Conservation (phyloP, 1,284 basidiomycete genomes). For the Rhizoctonia solani region DNA sequence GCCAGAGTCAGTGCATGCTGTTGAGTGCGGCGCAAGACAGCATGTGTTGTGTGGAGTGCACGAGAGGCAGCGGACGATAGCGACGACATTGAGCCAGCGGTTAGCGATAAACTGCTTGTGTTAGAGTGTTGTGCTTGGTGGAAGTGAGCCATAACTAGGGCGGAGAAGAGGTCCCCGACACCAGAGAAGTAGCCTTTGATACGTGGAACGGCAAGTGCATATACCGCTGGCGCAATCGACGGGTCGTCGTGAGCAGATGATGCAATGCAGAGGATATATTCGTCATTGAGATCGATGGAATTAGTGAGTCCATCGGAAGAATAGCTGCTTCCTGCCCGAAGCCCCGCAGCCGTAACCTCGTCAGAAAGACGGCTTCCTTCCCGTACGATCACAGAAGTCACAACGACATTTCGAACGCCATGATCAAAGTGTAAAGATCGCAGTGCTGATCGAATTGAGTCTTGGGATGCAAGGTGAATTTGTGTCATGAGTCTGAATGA, state of each 20-base stretch:
- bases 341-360: background rate
- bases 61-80: constrained; percentile 52
- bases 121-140: constrained; percentile 41
- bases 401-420: constrained; percentile 82
- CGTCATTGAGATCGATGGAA: constrained; percentile 37
- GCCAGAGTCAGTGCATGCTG: constrained; percentile 59
- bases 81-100: constrained; percentile 60
- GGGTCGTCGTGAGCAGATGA: constrained; percentile 52
- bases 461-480: constrained; percentile 64
- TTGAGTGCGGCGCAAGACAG: constrained; percentile 77
- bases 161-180: constrained; percentile 96
- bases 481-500: constrained; percentile 70
- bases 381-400: constrained; percentile 76
- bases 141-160: constrained; percentile 87
- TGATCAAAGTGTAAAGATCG: constrained; percentile 73
- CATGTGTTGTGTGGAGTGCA: constrained; percentile 83
- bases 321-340: background rate
- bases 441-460: constrained; percentile 71
- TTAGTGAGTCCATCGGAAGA: background rate
- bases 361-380: background rate
- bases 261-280: constrained; percentile 75
- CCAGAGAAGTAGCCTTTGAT: constrained; percentile 94
- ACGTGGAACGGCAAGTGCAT: constrained; percentile 75
- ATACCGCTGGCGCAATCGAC: constrained; percentile 49
- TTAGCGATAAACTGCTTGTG: constrained; percentile 41